phyloP scores from a whole-genome alignment of 202 grass and related monocot species.

The Zoysia matrella region DNA sequence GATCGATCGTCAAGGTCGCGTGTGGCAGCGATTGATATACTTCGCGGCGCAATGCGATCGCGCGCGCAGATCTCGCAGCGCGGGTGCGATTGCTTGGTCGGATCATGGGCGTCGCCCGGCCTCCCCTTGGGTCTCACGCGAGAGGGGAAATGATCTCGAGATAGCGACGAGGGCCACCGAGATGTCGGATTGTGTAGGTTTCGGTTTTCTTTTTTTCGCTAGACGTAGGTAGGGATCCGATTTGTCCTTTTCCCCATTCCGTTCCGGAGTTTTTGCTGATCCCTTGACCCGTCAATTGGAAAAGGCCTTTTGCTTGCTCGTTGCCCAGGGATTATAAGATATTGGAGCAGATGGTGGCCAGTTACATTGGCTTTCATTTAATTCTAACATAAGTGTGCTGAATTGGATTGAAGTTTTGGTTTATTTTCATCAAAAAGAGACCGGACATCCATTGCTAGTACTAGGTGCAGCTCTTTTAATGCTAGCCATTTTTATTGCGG shows the following conservation, averaged over 20 bases:
- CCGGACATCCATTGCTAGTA: background rate
- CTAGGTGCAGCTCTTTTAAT: constrained; percentile 17
- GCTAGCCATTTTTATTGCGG: background rate
- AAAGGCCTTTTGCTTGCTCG: background rate
- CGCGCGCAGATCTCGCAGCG: constrained; percentile 39
- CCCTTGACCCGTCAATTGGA: constrained; percentile 8
- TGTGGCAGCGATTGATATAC: background rate
- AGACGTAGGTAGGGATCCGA: constrained; percentile 35
- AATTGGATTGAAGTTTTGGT: background rate
- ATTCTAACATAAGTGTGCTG: background rate
- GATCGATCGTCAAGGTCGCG: no score
- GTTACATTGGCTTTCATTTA: constrained; percentile 12
- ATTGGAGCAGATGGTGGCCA: background rate
- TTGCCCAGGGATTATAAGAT: background rate
- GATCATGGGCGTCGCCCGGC: constrained; percentile 34
- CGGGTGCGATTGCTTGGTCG: constrained; percentile 6
- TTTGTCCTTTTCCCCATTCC: constrained; percentile 46
- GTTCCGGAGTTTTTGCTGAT: constrained; percentile 26
- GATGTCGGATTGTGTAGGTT: constrained; percentile 33
- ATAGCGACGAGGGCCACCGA: constrained; percentile 23
- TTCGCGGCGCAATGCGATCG: constrained; percentile 26
- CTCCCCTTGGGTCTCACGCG: constrained; percentile 24
- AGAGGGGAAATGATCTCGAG: constrained; percentile 24
- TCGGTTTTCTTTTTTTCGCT: background rate
- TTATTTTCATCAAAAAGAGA: background rate